Conservation (phyloP, 768 basidiomycete species). For the Phaeotremella skinneri region DNA sequence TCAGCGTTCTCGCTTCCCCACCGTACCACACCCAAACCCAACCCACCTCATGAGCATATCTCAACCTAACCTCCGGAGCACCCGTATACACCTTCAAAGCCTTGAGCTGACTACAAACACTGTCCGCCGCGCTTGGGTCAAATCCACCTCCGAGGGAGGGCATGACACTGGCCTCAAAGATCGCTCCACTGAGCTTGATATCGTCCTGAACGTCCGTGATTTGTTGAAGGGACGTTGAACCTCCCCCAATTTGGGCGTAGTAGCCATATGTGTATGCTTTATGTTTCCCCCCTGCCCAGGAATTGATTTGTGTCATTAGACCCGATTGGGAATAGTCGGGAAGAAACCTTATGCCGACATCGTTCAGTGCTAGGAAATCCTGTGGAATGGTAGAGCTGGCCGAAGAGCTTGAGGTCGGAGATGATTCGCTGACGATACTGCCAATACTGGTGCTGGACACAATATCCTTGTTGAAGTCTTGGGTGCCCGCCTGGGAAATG, state of each 20-base stretch:
- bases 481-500: no score
- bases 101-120: neutral
- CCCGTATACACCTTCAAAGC: neutral
- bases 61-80: neutral
- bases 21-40: no score
- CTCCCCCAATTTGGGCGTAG: neutral
- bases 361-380: neutral
- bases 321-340: neutral
- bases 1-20: no score
- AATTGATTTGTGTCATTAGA: neutral
- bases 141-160: neutral
- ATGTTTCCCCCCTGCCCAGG: neutral
- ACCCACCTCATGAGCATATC: constrained; percentile 1
- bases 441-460: neutral
- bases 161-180: neutral
- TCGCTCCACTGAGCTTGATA: neutral
- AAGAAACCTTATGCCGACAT: neutral
- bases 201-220: neutral
- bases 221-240: neutral
- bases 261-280: neutral
- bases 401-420: neutral
- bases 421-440: neutral
- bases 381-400: no score
- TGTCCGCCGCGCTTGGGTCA: neutral
- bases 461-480: no score